Percentiles rank a stretch among this genome's conserved stretches.
Conservation (phyloP, 805 yeast species). For the Naumovozyma dairenensis region DNA sequence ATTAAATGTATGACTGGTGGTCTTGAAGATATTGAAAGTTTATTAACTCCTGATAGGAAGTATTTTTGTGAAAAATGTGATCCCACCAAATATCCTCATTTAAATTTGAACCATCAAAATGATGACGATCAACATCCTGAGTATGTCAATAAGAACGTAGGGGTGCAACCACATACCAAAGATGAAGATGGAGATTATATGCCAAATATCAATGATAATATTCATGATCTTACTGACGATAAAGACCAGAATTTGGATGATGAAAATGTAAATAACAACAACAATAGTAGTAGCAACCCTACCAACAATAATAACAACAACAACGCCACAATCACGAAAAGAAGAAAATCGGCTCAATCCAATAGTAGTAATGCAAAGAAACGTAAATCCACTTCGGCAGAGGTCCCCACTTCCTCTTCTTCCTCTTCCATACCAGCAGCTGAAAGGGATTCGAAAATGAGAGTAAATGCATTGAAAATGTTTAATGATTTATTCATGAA, state of each 20-base stretch:
- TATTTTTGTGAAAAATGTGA: conserved; percentile 51
- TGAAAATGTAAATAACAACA: conserved; percentile 1
- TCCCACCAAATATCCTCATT: conserved; percentile 31
- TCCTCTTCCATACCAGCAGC: too few species aligned
- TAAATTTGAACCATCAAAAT: conserved; percentile 22
- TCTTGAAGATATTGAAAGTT: conserved; percentile 16
- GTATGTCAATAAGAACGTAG: neutral
- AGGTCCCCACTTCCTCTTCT: too few species aligned
- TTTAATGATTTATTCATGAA: conserved; percentile 37
- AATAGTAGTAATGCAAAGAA: conserved; percentile 5
- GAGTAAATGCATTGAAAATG: conserved; percentile 43
- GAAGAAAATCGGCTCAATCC: conserved; percentile 2
- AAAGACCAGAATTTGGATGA: conserved; percentile 6
- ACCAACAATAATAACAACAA: conserved; percentile 1
- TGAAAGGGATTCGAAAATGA: conserved; percentile 28
- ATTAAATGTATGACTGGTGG: conserved; percentile 45
- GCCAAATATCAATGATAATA: conserved; percentile 4
- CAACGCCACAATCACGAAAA: neutral
- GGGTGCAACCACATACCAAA: neutral
- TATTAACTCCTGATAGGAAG: conserved; percentile 33
- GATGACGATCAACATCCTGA: conserved; percentile 5
- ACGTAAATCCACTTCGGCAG: too few species aligned
- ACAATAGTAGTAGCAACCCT: neutral
- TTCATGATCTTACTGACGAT: too few species aligned
- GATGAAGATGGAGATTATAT: conserved; percentile 4